Evolutionary conservation across 73 alveolate genomes (phyloP), one percentile per base, ranked within the genome.

Genomic region (Blepharisma japonicum): DNA sequence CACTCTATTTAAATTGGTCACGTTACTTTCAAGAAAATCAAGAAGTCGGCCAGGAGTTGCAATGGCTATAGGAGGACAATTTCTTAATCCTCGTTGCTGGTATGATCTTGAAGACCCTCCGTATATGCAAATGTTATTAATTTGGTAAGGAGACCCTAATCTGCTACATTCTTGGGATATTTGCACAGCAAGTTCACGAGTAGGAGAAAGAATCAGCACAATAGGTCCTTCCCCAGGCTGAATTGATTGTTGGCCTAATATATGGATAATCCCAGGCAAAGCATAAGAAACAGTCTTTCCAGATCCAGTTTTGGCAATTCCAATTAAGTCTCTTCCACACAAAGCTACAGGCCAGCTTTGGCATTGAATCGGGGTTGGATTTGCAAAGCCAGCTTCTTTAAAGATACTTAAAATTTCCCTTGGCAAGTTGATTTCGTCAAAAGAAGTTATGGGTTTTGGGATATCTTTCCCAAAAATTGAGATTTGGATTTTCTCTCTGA

Each of bases 41-140:
- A 83, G 68, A 45, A 95, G 84, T 51, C 99, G 80, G 9, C 99
- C 99, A 5, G 99, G 98, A 7, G 98, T 93, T 6, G 98, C 98
- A 18, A 91, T 90, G 66, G 86, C 76, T 4, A 95, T 93, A 78
- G 93, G 98, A 55, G 90, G 92, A 7, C 97, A 95, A 45, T 8
- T 20, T 9, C 11, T 32, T 8, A 47, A 72, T 14, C 20, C 77
- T 27, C 77, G 0, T 66, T 11, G n/a, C 4, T 21, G 23, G 23
- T 14, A 66, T 27, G n/a, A 14, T 21, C n/a, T 27, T 14, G n/a
- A 14, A 21, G 49, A 14, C n/a, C 46, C 90, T 77, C 97, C 97
- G 18, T 84, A 86, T 45, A 91, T 68, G 3, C 78, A 77, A 45
- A 78, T 76, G 20, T 94, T 78, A 80, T 93, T 85, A 45, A 91